A percentile compares a stretch with the other conserved stretches of the same genome.
phyloP scores from a whole-genome alignment of 2,329 filamentous ascomycete species.

The Lasiodiplodia citricola region DNA sequence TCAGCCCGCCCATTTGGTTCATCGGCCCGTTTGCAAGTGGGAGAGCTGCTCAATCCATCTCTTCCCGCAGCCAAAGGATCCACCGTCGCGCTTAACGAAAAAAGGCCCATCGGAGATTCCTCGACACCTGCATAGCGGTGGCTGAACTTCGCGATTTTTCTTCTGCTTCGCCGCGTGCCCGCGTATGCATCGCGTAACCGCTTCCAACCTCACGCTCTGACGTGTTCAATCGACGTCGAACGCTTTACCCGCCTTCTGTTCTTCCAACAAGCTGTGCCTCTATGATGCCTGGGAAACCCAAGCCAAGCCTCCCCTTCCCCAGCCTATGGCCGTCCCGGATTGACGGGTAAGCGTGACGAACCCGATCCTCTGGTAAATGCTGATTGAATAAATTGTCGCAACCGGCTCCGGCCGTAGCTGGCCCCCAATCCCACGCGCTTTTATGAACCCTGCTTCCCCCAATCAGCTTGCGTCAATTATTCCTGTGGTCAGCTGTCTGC shows the following conservation, averaged over 20 bases:
- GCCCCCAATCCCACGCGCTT: background rate
- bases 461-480: background rate
- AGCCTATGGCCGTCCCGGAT: slow-evolving; percentile 17
- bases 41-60: slow-evolving; percentile 15
- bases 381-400: slow-evolving; percentile 1
- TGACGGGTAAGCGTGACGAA: slow-evolving; percentile 22
- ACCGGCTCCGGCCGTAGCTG: slow-evolving; percentile 1
- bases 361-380: slow-evolving; percentile 1
- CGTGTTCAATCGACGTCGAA: slow-evolving; percentile 2
- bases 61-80: slow-evolving; percentile 6
- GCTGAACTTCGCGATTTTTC: background rate
- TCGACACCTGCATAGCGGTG: too few species aligned
- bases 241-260: background rate
- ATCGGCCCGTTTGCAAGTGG: slow-evolving; percentile 14
- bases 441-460: background rate
- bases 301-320: background rate
- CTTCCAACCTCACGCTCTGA: slow-evolving; percentile 3
- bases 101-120: background rate
- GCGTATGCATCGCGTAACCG: background rate
- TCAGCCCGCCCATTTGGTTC: background rate
- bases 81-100: slow-evolving; percentile 6
- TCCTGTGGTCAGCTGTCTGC: background rate
- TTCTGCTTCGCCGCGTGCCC: background rate
- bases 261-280: background rate
- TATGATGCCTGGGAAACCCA: background rate